Evolutionary conservation across 768 basidiomycete species (phyloP), one percentile per base, ranked within the genome.

Genomic region (Tephrocybe sp.): DNA sequence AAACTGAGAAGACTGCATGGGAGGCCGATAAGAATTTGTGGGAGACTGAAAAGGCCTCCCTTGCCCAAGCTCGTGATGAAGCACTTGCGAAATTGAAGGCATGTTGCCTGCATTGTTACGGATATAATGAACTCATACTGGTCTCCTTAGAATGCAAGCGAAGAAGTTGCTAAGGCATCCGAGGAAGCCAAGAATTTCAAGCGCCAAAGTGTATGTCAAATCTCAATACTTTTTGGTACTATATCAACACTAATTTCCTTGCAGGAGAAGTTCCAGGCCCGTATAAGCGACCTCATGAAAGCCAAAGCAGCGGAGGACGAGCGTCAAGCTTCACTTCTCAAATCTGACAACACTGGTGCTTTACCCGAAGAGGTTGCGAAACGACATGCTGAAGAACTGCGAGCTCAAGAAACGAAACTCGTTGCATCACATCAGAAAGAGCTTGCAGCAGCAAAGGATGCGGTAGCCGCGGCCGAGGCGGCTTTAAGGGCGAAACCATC

Each of bases 201-300:
- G 40, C 64, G 69, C 49, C 69, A 73, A 55, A 75, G 68, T 53
- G 71, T 73, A 55, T 34, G 69, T 54, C n/a, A 45, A 39, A 12
- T 11, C 48, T 21, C n/a, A 34, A 29, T 1, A 23, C 18, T 24
- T 22, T 50, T 29, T n/a, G n/a, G n/a, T n/a, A 47, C 22, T n/a
- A 36, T 55, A 22, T 52, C 27, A n/a, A 11, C 11, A 11, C 24
- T 33, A 42, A 48, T 40, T 38, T 12, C 18, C 29, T 16, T 44
- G 16, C 64, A 88, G 83, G 83, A 85, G 3, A 85, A 84, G 61
- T 79, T 83, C 72, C 77, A 78, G 47, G 61, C 68, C 2, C 76
- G 79, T 53, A 71, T 85, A 6, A 65, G 69, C 5, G 77, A 80
- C 27, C 58, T 84, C 43, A 74, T 74, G 56, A 79, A 78, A 59